Evolutionary conservation across 2,329 filamentous ascomycete genomes (phyloP), one percentile per base, ranked within the genome.

Genomic region (Colletotrichum karsti): DNA sequence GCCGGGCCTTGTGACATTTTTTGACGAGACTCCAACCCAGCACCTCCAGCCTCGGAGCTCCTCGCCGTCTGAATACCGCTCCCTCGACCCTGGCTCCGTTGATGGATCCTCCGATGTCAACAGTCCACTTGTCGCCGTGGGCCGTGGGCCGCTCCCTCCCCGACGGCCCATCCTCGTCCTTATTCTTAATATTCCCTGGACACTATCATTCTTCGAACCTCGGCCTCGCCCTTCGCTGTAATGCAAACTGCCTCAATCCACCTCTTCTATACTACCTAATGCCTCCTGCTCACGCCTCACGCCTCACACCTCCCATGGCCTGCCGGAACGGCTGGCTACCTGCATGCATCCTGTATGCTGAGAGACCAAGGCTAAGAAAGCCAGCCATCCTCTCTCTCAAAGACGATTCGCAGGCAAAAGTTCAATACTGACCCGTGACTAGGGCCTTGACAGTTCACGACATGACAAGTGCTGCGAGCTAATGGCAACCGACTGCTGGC

Each of bases 391-490:
- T 22, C 28, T 30, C 26, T 22, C 28, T 30, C 20, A 28, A 42
- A 35, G 53, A 53, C 20, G 30, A 54, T 54, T 54, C 60, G 37
- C 35, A 51, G 51, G 42, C n/a, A 48, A 37, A 10, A 10, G 5
- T 28, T 26, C 42, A 26, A 24, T 30, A 59, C 54, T 59, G 46
- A 64, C 64, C 60, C 22, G 53, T 54, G 24, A 67, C 30, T 35
- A 64, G 53, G 53, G 37, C 39, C 51, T 30, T 39, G 60, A 59
- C 59, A 63, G 35, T 67, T 41, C 64, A 67, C 59, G 37, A 7
- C 64, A 67, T 56, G 59, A 58, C 59, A 64, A 67, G 51, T 41
- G 35, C 59, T 67, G n/a, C n/a, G 54, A 54, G 60, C 64, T 58
- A 59, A 53, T 26, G 15, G 60, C 44, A 42, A 35, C 59, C 59